These are phyloP conservation scores for Pythium chondricola DNA, from an alignment of 352 stramenopile species.

Conservation along the genomic window DNA sequence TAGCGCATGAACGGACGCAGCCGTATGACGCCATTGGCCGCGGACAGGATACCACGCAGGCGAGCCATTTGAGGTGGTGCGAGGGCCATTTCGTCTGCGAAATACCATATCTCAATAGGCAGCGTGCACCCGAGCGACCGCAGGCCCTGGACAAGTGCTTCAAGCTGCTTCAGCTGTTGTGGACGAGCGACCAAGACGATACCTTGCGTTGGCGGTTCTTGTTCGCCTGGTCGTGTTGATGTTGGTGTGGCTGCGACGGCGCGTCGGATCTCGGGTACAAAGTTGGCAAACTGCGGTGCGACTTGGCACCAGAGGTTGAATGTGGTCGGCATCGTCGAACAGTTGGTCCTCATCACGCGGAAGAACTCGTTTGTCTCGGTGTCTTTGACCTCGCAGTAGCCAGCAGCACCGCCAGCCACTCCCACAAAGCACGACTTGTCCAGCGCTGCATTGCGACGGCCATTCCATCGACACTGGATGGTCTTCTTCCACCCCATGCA, in stretches of 20 bases:
- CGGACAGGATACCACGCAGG: background rate
- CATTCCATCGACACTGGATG: constrained; percentile 2
- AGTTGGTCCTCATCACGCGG: constrained; percentile 10
- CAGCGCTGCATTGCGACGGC: constrained; percentile 1
- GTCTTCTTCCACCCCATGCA: constrained; percentile 17
- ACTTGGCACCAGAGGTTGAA: constrained; percentile 9
- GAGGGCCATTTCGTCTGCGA: constrained; percentile 5
- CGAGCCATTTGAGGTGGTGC: background rate
- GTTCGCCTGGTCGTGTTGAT: background rate
- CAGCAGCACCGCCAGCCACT: constrained; percentile 3
- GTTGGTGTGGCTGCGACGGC: background rate
- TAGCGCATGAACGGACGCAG: constrained; percentile 1
- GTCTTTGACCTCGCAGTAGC: constrained; percentile 18
- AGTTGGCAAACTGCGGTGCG: constrained; percentile 16
- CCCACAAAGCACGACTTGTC: constrained; percentile 9
- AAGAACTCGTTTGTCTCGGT: constrained; percentile 3
- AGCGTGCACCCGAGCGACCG: constrained; percentile 12
- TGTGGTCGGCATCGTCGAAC: background rate
- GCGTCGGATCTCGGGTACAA: constrained; percentile 10
- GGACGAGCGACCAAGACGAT: constrained; percentile 14
- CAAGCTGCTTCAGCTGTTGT: background rate
- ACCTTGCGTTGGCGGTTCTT: background rate
- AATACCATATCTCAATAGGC: constrained; percentile 21
- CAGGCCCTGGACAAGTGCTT: constrained; percentile 3
- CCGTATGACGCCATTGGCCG: background rate